phyloP scores from a whole-genome alignment of 805 yeast species.

The Saturnispora hagleri region DNA sequence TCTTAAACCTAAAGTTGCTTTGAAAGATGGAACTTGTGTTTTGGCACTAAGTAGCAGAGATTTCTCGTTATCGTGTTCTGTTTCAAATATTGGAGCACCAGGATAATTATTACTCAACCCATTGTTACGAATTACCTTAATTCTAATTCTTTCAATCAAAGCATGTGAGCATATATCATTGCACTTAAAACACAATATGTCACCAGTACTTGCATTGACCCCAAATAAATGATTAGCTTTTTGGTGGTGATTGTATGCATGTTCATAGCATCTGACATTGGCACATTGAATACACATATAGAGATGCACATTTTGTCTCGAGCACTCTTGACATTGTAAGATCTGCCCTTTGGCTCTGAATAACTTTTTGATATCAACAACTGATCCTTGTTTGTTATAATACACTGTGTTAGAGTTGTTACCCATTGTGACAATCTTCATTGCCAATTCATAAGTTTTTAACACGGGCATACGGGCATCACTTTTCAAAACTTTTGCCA shows the following conservation, averaged over 20 bases:
- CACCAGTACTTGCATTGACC: slow-evolving; percentile 59
- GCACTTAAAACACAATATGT: slow-evolving; percentile 74
- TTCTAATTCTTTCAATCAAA: slow-evolving; percentile 44
- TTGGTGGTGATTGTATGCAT: slow-evolving; percentile 40
- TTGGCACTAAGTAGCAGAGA: slow-evolving; percentile 23
- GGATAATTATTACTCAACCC: slow-evolving; percentile 18
- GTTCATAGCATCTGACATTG: slow-evolving; percentile 61
- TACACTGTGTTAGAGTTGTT: slow-evolving; percentile 12
- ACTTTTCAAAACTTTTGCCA: slow-evolving; percentile 38
- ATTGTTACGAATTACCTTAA: slow-evolving; percentile 19
- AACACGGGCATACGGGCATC: slow-evolving; percentile 41
- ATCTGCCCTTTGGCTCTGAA: slow-evolving; percentile 34
- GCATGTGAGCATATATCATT: slow-evolving; percentile 59
- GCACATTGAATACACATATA: slow-evolving; percentile 74
- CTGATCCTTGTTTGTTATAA: slow-evolving; percentile 30
- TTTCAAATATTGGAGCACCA: slow-evolving; percentile 26
- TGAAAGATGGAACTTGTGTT: slow-evolving; percentile 36
- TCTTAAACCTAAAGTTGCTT: slow-evolving; percentile 67
- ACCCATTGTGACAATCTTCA: slow-evolving; percentile 31
- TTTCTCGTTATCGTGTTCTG: slow-evolving; percentile 21
- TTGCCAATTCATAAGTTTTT: slow-evolving; percentile 42
- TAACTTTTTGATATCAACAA: slow-evolving; percentile 30
- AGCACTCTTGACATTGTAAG: slow-evolving; percentile 44
- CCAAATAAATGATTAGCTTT: slow-evolving; percentile 41
- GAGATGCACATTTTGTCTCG: slow-evolving; percentile 17